Conservation (phyloP, 495 filamentous ascomycete species). For the Penicillium canariense region DNA sequence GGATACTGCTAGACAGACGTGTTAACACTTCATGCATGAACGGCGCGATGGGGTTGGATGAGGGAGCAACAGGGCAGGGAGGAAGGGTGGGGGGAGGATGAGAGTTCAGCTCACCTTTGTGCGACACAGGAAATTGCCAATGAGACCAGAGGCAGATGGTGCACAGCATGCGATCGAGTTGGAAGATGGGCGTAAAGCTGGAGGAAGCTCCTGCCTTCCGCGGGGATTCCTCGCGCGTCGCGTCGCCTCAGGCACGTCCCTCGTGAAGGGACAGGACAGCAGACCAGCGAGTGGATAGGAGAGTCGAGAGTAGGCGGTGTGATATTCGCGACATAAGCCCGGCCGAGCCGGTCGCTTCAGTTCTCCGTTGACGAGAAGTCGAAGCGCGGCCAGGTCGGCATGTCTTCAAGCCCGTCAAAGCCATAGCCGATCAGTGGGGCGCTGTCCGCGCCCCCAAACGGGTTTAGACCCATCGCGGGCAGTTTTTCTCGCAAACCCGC, state of each 20-base stretch:
- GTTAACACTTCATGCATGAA: background rate
- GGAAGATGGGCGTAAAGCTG: background rate
- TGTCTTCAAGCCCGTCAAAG: too few relatives aligned
- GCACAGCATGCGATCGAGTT: background rate
- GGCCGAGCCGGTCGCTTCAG: too few relatives aligned
- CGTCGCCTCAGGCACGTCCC: background rate
- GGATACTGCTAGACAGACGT: background rate
- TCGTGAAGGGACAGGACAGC: too few relatives aligned
- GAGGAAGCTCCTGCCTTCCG: background rate
- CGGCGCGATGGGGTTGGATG: background rate
- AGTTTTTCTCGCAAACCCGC: slow-evolving; percentile 1
- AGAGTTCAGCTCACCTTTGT: background rate
- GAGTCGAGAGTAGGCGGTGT: background rate
- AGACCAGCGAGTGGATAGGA: background rate
- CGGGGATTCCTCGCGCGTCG: slow-evolving; percentile 1
- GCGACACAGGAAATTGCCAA: background rate
- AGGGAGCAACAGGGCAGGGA: too few relatives aligned
- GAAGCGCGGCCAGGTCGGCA: too few relatives aligned
- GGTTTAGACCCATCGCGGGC: slow-evolving; percentile 10
- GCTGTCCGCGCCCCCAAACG: background rate
- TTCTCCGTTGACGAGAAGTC: too few relatives aligned
- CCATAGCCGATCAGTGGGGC: background rate
- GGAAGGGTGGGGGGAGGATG: background rate
- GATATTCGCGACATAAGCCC: too few relatives aligned
- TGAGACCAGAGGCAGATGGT: background rate